Percentiles rank a stretch among this genome's conserved stretches.
Conservation (phyloP, 139 green algal genomes). For the Chlamydomonas sphaeroides region DNA sequence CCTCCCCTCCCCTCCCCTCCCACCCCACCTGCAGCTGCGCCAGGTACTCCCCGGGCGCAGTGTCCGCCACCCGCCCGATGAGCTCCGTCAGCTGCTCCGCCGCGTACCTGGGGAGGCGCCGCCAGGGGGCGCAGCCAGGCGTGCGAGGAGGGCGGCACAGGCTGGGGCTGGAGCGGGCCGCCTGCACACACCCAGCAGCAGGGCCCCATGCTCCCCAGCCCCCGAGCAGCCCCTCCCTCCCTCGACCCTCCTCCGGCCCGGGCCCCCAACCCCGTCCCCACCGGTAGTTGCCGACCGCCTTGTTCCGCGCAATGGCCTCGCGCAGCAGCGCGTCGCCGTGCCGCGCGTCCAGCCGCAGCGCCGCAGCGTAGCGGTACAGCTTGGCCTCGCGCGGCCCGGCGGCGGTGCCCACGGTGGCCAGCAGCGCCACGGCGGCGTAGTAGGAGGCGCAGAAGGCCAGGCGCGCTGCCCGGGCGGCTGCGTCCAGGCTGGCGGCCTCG, state of each 20-base stretch:
- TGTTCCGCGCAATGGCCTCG: slow-evolving; percentile 58
- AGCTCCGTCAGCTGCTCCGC: slow-evolving; percentile 52
- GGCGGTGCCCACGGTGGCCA: slow-evolving; percentile 7
- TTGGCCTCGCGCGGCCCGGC: slow-evolving; percentile 33
- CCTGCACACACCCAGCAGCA: too few relatives aligned
- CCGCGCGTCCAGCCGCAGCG: slow-evolving; percentile 49
- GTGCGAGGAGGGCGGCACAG: too few relatives aligned
- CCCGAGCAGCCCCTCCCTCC: too few relatives aligned
- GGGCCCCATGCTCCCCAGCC: too few relatives aligned
- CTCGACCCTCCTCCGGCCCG: background rate
- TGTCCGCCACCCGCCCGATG: slow-evolving; percentile 29
- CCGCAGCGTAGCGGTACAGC: slow-evolving; percentile 52
- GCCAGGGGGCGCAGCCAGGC: too few relatives aligned
- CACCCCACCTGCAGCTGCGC: slow-evolving; percentile 33
- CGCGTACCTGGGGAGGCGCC: slow-evolving; percentile 45
- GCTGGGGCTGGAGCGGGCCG: too few relatives aligned
- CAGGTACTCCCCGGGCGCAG: slow-evolving; percentile 37
- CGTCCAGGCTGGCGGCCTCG: background rate
- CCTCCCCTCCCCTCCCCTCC: background rate
- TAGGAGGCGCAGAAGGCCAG: slow-evolving; percentile 46
- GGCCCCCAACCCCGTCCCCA: too few relatives aligned
- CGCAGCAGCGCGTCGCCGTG: slow-evolving; percentile 54
- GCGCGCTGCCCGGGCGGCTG: slow-evolving; percentile 2
- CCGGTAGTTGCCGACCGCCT: slow-evolving; percentile 51
- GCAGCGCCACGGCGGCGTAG: slow-evolving; percentile 36